Evolutionary conservation across 2,329 filamentous ascomycete species (phyloP).

Genomic region (Apiospora phragmitis): DNA sequence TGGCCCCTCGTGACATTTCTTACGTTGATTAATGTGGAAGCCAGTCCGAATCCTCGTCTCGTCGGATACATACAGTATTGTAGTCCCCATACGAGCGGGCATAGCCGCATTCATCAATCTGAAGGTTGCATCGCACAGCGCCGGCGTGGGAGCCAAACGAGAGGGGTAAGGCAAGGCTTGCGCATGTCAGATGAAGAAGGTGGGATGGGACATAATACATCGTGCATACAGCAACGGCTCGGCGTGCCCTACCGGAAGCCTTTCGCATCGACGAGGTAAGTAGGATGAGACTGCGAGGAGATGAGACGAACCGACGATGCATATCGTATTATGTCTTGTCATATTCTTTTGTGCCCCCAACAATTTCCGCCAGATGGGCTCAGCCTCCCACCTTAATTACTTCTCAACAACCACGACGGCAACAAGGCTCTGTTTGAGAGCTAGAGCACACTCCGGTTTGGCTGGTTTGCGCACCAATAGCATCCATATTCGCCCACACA

Average conservation of each 20-base stretch:
- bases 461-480: background rate
- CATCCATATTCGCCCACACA: background rate
- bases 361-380: background rate
- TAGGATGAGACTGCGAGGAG: background rate
- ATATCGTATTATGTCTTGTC: conserved; percentile 2
- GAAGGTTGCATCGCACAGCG: background rate
- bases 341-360: background rate
- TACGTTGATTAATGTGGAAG: background rate
- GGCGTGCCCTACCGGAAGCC: background rate
- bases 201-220: background rate
- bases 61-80: background rate
- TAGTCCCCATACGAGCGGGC: background rate
- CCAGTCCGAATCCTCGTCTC: background rate
- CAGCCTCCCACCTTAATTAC: background rate
- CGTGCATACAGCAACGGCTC: background rate
- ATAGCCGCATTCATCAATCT: background rate
- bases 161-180: background rate
- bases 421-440: background rate
- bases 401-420: background rate
- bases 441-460: background rate
- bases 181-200: background rate
- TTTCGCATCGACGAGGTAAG: background rate
- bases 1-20: background rate
- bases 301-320: background rate
- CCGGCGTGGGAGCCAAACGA: background rate